phyloP scores from a whole-genome alignment of 257 asterid genomes.

The Asclepias syriaca region DNA sequence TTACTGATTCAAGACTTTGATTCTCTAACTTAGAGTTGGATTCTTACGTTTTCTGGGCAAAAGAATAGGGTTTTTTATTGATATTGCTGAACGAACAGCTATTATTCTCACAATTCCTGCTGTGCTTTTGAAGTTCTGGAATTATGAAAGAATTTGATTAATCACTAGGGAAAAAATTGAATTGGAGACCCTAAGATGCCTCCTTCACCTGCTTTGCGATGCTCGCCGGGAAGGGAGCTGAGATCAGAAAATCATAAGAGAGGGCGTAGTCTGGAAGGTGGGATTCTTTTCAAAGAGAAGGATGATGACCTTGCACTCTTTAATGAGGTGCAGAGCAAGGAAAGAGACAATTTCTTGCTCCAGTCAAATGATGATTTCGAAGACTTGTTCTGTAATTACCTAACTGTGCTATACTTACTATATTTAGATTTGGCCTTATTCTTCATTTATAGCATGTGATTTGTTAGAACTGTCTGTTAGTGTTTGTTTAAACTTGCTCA shows the following conservation, averaged over 20 bases:
- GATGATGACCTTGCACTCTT: slow-evolving; percentile 91
- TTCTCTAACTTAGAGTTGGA: not conserved
- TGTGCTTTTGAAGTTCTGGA: slow-evolving; percentile 27
- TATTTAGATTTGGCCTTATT: slow-evolving; percentile 19
- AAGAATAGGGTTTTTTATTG: not conserved
- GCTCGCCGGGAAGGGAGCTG: slow-evolving; percentile 74
- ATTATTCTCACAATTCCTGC: slow-evolving; percentile 15
- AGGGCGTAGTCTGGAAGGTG: slow-evolving; percentile 83
- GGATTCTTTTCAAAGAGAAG: slow-evolving; percentile 47
- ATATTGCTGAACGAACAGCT: not conserved
- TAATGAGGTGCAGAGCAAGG: slow-evolving; percentile 82
- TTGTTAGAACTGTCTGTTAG: not conserved
- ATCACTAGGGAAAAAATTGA: slow-evolving; percentile 17
- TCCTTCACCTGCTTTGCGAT: slow-evolving; percentile 76
- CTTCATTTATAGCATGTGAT: not conserved
- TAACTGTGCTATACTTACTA: slow-evolving; percentile 9
- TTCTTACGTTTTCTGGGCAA: not conserved
- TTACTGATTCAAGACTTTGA: not conserved
- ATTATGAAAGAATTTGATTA: slow-evolving; percentile 27
- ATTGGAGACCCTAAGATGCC: slow-evolving; percentile 48
- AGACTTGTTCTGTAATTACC: slow-evolving; percentile 68
- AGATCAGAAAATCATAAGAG: slow-evolving; percentile 74
- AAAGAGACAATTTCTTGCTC: slow-evolving; percentile 77
- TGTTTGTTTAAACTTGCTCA: slow-evolving; percentile 22
- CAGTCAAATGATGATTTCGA: slow-evolving; percentile 76